Evolutionary conservation across 2,329 filamentous ascomycete genomes (phyloP).

Genomic region (Phyllosticta capitalensis): DNA sequence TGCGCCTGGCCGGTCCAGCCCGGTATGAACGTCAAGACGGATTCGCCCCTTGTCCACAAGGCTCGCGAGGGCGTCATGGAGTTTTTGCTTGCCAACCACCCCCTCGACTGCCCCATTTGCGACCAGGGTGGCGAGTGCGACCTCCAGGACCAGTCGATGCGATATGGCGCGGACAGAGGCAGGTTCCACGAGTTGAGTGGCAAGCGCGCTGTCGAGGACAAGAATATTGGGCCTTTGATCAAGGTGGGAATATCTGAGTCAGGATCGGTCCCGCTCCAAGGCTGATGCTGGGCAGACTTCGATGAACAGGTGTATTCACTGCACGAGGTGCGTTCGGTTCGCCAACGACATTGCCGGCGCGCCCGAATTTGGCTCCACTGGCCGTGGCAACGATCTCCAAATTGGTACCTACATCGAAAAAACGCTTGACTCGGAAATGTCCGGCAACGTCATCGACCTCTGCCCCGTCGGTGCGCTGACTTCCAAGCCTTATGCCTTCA

Average conservation of each 20-base stretch:
- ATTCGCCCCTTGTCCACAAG: conserved; percentile 93
- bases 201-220: conserved; percentile 97
- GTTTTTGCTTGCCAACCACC: conserved; percentile 92
- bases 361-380: conserved; percentile 86
- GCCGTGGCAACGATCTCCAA: conserved; percentile 93
- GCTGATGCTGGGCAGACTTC: conserved; percentile 54
- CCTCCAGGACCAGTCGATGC: conserved; percentile 98
- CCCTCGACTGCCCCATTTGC: conserved; percentile 92
- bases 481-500: conserved; percentile 96
- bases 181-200: conserved; percentile 93
- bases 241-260: conserved; percentile 44
- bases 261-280: background rate
- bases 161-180: conserved; percentile 90
- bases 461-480: conserved; percentile 95
- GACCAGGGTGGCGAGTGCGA: conserved; percentile 99
- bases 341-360: conserved; percentile 95
- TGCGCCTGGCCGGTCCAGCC: conserved; percentile 98
- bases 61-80: conserved; percentile 99
- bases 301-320: conserved; percentile 99
- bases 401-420: conserved; percentile 97
- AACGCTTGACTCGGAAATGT: conserved; percentile 88
- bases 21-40: conserved; percentile 98
- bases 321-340: conserved; percentile 94
- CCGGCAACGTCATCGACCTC: conserved; percentile 94
- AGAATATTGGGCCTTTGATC: conserved; percentile 95